A percentile compares a stretch with the other conserved stretches of the same genome.
Evolutionary conservation across 2,329 filamentous ascomycete species (phyloP).

Genomic region (Colletotrichum sidae): DNA sequence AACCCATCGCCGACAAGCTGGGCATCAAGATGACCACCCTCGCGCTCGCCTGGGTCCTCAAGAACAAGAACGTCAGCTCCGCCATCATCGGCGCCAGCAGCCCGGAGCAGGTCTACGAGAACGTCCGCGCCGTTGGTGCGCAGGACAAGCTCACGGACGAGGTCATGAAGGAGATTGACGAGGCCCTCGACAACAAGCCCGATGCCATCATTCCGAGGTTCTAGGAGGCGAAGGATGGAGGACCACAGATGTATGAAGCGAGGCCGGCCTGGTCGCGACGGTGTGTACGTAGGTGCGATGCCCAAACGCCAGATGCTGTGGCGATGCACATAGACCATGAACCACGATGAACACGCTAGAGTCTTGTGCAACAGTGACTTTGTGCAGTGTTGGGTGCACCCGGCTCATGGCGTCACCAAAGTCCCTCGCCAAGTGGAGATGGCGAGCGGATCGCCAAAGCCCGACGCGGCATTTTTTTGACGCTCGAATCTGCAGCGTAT

Average conservation of each 20-base stretch:
- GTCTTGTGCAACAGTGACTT: too few species aligned
- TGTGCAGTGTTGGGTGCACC: too few species aligned
- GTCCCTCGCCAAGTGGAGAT: too few species aligned
- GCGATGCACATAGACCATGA: too few species aligned
- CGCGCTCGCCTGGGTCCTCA: slow-evolving; percentile 72
- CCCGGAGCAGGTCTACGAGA: slow-evolving; percentile 70
- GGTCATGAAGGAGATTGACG: slow-evolving; percentile 70
- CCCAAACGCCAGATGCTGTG: too few species aligned
- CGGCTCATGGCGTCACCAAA: too few species aligned
- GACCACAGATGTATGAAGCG: background rate
- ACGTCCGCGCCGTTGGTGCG: slow-evolving; percentile 63
- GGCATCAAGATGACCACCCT: slow-evolving; percentile 67
- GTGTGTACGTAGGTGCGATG: too few species aligned
- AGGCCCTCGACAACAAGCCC: slow-evolving; percentile 69
- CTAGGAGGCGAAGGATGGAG: slow-evolving; percentile 29
- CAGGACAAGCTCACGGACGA: slow-evolving; percentile 69
- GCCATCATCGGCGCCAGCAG: slow-evolving; percentile 71
- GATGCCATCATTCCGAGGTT: slow-evolving; percentile 52
- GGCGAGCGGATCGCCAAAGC: too few species aligned
- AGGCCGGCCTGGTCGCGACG: background rate
- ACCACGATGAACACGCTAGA: too few species aligned
- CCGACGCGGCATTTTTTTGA: too few species aligned
- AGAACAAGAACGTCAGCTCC: slow-evolving; percentile 70
- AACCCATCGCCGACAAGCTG: slow-evolving; percentile 73
- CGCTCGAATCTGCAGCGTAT: too few species aligned